A percentile compares a stretch with the other conserved stretches of the same genome.
phyloP scores from a whole-genome alignment of 2,329 filamentous ascomycete species.

The Ceratocystis albifundus region DNA sequence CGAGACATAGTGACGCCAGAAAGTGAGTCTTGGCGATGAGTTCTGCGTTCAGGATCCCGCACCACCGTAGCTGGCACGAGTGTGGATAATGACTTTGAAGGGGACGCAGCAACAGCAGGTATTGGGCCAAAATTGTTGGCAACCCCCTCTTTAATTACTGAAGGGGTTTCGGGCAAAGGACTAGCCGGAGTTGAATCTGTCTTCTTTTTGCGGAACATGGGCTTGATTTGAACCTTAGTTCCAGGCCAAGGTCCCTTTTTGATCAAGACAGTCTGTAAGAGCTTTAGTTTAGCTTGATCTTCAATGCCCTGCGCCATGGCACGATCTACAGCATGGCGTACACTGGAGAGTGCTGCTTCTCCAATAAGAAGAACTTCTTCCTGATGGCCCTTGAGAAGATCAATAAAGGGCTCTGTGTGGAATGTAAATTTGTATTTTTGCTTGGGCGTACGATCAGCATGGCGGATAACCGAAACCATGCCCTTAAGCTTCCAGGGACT shows the following conservation, averaged over 20 bases:
- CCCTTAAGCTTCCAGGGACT: conserved; percentile 98
- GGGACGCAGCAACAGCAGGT: conserved; percentile 22
- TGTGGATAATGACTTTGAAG: neutral
- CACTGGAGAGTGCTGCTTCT: conserved; percentile 76
- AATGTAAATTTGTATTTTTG: conserved; percentile 99
- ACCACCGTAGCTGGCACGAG: neutral
- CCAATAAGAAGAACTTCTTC: conserved; percentile 93
- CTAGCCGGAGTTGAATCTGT: conserved; percentile 40
- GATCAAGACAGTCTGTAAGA: conserved; percentile 72
- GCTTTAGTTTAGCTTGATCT: conserved; percentile 73
- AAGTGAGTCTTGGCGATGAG: conserved; percentile 67
- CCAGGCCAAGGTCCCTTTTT: conserved; percentile 92
- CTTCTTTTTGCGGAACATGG: conserved; percentile 90
- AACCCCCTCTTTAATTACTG: conserved; percentile 24
- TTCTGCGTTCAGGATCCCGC: conserved; percentile 29
- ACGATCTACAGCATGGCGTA: conserved; percentile 73
- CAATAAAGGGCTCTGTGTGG: conserved; percentile 90
- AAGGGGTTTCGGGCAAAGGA: conserved; percentile 28
- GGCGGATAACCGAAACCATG: conserved; percentile 89
- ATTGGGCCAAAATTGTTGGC: conserved; percentile 27
- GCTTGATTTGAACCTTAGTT: conserved; percentile 98
- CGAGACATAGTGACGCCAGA: conserved; percentile 86
- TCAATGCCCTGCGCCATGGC: conserved; percentile 71
- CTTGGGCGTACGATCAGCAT: conserved; percentile 94
- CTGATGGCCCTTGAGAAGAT: conserved; percentile 85